phyloP scores from a whole-genome alignment of 2,329 filamentous ascomycete species.

The Trichoderma arundinaceum region DNA sequence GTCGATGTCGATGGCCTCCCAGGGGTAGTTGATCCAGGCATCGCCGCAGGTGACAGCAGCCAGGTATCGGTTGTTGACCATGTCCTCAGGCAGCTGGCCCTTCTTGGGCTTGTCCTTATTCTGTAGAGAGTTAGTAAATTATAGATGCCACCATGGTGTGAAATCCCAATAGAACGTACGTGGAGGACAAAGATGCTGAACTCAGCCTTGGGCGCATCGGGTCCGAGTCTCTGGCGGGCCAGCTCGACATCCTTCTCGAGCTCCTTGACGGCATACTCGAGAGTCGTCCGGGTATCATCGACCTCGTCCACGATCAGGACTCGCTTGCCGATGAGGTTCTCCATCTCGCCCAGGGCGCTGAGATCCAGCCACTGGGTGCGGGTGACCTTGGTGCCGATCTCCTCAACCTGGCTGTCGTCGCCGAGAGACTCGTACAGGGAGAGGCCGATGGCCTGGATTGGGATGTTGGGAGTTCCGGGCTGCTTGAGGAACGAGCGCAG shows the following conservation, averaged over 20 bases:
- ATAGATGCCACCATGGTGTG: background rate
- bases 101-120: conserved; percentile 99
- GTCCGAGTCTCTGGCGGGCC: conserved; percentile 75
- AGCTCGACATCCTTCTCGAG: conserved; percentile 91
- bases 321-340: conserved; percentile 87
- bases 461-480: conserved; percentile 87
- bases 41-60: conserved; percentile 90
- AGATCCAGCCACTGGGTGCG: conserved; percentile 98
- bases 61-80: conserved; percentile 78
- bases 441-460: conserved; percentile 97
- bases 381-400: conserved; percentile 89
- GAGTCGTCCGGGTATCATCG: conserved; percentile 90
- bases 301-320: conserved; percentile 95
- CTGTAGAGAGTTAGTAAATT: conserved; percentile 47
- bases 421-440: conserved; percentile 92
- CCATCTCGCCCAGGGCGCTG: conserved; percentile 79
- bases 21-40: conserved; percentile 98
- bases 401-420: conserved; percentile 63
- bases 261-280: conserved; percentile 92
- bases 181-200: conserved; percentile 97
- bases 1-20: conserved; percentile 94
- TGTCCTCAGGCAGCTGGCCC: conserved; percentile 77
- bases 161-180: conserved; percentile 53
- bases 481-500: conserved; percentile 96
- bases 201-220: conserved; percentile 70